Evolutionary conservation across 306 rosid genomes (phyloP).

Genomic region (Dalbergia cochinchinensis): DNA sequence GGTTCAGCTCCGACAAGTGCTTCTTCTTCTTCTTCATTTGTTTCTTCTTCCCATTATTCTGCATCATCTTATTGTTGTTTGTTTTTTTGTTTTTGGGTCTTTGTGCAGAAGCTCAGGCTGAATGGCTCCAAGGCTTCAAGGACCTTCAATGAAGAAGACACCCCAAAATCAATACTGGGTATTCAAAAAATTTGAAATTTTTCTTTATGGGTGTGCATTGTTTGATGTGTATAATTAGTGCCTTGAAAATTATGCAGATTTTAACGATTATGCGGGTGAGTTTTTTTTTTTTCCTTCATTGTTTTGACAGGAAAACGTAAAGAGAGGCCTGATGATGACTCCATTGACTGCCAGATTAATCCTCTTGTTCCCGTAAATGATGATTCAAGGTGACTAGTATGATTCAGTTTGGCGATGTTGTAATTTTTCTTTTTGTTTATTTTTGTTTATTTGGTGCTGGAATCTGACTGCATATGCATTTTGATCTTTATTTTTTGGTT

Average conservation of each 20-base stretch:
- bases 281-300: neutral
- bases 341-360: constrained; percentile 56
- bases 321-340: constrained; percentile 63
- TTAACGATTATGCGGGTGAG: neutral
- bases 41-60: constrained; percentile 1
- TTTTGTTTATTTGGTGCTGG: neutral
- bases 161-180: constrained; percentile 68
- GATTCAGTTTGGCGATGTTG: neutral
- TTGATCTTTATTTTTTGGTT: constrained; percentile 1
- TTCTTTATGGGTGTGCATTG: constrained; percentile 19
- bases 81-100: neutral
- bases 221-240: constrained; percentile 7
- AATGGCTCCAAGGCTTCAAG: constrained; percentile 58
- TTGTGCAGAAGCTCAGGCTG: constrained; percentile 67
- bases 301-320: constrained; percentile 79
- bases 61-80: constrained; percentile 9
- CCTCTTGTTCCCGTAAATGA: constrained; percentile 77
- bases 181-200: constrained; percentile 17
- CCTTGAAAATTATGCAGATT: constrained; percentile 14
- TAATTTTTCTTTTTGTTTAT: neutral
- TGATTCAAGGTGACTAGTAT: constrained; percentile 71
- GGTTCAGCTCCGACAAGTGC: constrained; percentile 77
- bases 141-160: constrained; percentile 45
- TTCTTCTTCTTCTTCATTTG: constrained; percentile 17
- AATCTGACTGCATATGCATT: constrained; percentile 28